Evolutionary conservation across 257 asterid genomes (phyloP).

Genomic region (Solanum arcanum): DNA sequence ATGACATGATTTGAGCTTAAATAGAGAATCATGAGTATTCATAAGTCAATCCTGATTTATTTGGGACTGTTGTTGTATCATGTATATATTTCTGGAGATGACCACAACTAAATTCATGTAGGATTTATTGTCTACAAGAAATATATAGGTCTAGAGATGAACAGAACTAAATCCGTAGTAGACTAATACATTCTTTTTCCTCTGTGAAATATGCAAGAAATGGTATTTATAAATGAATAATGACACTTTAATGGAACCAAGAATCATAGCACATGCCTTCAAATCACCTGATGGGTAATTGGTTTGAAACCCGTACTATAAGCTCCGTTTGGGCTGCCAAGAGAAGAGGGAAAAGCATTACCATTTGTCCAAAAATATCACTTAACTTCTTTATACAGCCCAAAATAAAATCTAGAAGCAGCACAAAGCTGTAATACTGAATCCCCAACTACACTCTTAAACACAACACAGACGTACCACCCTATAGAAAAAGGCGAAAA

Average conservation of each 20-base stretch:
- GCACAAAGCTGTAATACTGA: neutral
- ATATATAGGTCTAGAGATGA: neutral
- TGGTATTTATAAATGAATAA: neutral
- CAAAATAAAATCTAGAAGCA: neutral
- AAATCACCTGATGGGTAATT: slow-evolving; percentile 95
- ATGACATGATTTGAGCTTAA: neutral
- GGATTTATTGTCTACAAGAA: neutral
- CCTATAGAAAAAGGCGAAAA: neutral
- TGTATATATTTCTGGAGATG: neutral
- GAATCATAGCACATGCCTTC: slow-evolving; percentile 30
- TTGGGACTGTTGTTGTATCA: neutral
- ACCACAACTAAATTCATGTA: neutral
- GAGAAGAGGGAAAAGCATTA: neutral
- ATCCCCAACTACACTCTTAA: neutral
- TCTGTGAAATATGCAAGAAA: neutral
- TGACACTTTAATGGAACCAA: neutral
- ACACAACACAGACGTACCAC: neutral
- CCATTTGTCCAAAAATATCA: slow-evolving; percentile 1
- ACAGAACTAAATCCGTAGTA: neutral
- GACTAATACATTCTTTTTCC: neutral
- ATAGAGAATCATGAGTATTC: neutral
- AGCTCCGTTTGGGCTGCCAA: slow-evolving; percentile 91
- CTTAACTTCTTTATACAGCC: neutral
- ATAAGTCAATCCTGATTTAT: neutral
- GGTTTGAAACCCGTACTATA: slow-evolving; percentile 96